phyloP scores from a whole-genome alignment of 139 green algal species.

The Haematococcus sp. region DNA sequence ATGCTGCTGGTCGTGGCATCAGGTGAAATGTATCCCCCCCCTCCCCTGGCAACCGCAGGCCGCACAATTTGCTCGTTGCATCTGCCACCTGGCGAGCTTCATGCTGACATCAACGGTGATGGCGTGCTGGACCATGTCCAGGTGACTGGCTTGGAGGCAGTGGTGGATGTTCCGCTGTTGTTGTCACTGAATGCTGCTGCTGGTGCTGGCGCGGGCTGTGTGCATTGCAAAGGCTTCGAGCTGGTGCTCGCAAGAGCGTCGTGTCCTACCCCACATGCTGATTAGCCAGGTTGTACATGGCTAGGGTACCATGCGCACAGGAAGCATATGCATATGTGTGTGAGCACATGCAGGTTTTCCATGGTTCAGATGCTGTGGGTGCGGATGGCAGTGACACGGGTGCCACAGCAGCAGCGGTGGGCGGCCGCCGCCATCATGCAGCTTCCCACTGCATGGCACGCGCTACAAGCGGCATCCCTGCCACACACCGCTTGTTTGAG shows the following conservation, averaged over 20 bases:
- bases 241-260: not conserved
- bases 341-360: too few species aligned
- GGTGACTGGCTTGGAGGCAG: too few species aligned
- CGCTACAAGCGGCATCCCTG: conserved; percentile 70
- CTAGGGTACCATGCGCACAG: not conserved
- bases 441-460: conserved; percentile 40
- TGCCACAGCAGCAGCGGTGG: not conserved
- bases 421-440: conserved; percentile 20
- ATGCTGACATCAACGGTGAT: conserved; percentile 94
- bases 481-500: conserved; percentile 52
- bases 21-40: too few species aligned
- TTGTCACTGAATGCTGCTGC: too few species aligned
- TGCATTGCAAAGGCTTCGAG: not conserved
- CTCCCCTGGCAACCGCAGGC: too few species aligned
- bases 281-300: too few species aligned
- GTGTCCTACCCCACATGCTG: too few species aligned
- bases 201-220: too few species aligned
- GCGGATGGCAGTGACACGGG: not conserved
- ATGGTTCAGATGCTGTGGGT: not conserved
- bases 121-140: conserved; percentile 90
- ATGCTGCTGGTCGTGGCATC: too few species aligned
- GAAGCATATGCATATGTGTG: too few species aligned
- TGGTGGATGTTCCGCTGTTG: too few species aligned
- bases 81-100: conserved; percentile 70
- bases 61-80: conserved; percentile 82